These are phyloP conservation scores for Elsinoe australis DNA, from an alignment of 2,329 filamentous ascomycete genomes.

Conservation along the genomic window DNA sequence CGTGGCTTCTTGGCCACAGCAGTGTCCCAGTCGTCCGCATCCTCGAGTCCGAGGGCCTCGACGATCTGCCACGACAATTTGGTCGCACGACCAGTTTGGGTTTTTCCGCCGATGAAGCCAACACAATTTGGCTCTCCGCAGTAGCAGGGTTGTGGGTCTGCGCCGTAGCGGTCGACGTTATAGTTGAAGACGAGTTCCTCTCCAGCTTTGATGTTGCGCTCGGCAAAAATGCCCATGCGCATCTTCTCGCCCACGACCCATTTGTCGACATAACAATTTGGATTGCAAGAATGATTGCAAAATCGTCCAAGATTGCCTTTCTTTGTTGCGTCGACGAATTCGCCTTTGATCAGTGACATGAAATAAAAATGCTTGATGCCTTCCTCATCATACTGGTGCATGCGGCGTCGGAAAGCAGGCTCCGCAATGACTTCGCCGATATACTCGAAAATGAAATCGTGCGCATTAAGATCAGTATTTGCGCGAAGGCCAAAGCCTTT, in stretches of 20 bases:
- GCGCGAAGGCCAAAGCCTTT: conserved; percentile 90
- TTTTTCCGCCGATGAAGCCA: conserved; percentile 94
- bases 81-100: conserved; percentile 78
- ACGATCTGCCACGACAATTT: conserved; percentile 84
- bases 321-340: conserved; percentile 96
- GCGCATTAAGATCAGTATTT: conserved; percentile 64
- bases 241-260: conserved; percentile 97
- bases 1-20: conserved; percentile 80
- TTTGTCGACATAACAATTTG: conserved; percentile 98
- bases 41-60: conserved; percentile 91
- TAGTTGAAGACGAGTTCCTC: conserved; percentile 99
- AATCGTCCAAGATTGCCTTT: conserved; percentile 94
- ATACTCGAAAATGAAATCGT: conserved; percentile 97
- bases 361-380: conserved; percentile 99
- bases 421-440: conserved; percentile 98
- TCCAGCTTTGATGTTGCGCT: conserved; percentile 73
- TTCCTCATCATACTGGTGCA: conserved; percentile 88
- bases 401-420: conserved; percentile 76
- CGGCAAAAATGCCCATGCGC: conserved; percentile 97
- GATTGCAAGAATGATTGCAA: conserved; percentile 98
- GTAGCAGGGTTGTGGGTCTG: conserved; percentile 93
- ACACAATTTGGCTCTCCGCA: conserved; percentile 92
- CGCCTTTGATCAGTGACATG: conserved; percentile 94
- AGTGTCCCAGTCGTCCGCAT: conserved; percentile 85
- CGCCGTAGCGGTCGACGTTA: conserved; percentile 96